These are phyloP conservation scores for Nicotiana rustica DNA, from an alignment of 305 asterid species.

Conservation along the genomic window DNA sequence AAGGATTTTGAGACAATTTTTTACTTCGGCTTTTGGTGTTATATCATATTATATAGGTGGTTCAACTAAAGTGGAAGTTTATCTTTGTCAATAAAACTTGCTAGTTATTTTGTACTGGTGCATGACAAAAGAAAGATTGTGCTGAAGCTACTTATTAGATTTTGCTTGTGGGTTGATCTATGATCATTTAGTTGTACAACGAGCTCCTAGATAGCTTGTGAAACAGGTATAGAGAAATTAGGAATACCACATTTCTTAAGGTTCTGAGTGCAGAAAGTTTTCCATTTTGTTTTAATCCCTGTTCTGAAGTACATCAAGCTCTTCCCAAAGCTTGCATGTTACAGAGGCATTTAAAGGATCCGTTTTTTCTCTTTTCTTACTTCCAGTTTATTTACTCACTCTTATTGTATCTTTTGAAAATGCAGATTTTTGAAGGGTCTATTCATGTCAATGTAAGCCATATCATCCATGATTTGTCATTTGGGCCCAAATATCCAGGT, in stretches of 20 bases:
- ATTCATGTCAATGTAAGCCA: slow-evolving; percentile 96
- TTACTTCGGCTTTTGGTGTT: neutral
- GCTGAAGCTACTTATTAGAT: slow-evolving; percentile 12
- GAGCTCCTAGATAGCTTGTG: slow-evolving; percentile 17
- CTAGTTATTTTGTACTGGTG: slow-evolving; percentile 4
- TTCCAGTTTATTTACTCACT: slow-evolving; percentile 17
- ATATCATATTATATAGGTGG: neutral
- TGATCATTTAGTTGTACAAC: neutral
- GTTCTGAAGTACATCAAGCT: slow-evolving; percentile 4
- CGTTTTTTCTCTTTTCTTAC: slow-evolving; percentile 6
- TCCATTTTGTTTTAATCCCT: neutral
- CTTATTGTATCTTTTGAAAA: slow-evolving; percentile 27
- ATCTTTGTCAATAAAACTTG: slow-evolving; percentile 21
- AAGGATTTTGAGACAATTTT: slow-evolving; percentile 10
- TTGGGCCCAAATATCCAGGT: slow-evolving; percentile 98
- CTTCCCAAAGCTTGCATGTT: slow-evolving; percentile 1
- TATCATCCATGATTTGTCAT: slow-evolving; percentile 86
- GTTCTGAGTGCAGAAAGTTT: slow-evolving; percentile 23
- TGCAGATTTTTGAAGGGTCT: slow-evolving; percentile 87
- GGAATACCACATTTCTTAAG: neutral
- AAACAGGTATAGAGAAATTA: slow-evolving; percentile 3
- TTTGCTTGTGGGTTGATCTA: slow-evolving; percentile 8
- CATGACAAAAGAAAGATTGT: neutral
- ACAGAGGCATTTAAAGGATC: neutral
- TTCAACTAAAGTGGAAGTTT: slow-evolving; percentile 22